Conservation (phyloP, 257 asterid genomes). For the Mitragyna speciosa region DNA sequence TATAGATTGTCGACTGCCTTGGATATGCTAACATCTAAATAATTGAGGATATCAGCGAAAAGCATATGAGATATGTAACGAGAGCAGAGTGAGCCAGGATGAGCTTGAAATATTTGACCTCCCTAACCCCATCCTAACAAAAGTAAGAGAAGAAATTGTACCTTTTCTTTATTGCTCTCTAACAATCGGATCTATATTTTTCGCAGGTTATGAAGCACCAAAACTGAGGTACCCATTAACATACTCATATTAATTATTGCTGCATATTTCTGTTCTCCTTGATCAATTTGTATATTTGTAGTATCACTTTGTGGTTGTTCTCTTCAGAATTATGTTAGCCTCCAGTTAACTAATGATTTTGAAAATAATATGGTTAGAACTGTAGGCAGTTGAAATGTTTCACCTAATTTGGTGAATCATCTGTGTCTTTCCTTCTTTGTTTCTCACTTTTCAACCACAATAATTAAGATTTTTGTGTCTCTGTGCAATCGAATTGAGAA, state of each 20-base stretch:
- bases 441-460: neutral
- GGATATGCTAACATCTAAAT: neutral
- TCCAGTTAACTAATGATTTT: neutral
- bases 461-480: too few species aligned
- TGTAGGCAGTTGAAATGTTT: neutral
- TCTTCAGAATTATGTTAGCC: neutral
- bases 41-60: neutral
- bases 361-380: neutral
- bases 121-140: neutral
- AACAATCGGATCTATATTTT: neutral
- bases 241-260: neutral
- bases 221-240: conserved; percentile 24
- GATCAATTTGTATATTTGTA: neutral
- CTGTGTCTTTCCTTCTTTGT: neutral
- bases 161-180: neutral
- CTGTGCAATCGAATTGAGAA: too few species aligned
- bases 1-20: neutral
- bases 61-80: too few species aligned
- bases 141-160: too few species aligned
- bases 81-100: neutral
- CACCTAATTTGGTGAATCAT: neutral
- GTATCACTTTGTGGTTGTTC: neutral
- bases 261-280: neutral
- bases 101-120: neutral
- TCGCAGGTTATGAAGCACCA: conserved; percentile 35